Evolutionary conservation across 495 filamentous ascomycete species (phyloP), one percentile per base, ranked within the genome.

Genomic region (Penicillium angulare): DNA sequence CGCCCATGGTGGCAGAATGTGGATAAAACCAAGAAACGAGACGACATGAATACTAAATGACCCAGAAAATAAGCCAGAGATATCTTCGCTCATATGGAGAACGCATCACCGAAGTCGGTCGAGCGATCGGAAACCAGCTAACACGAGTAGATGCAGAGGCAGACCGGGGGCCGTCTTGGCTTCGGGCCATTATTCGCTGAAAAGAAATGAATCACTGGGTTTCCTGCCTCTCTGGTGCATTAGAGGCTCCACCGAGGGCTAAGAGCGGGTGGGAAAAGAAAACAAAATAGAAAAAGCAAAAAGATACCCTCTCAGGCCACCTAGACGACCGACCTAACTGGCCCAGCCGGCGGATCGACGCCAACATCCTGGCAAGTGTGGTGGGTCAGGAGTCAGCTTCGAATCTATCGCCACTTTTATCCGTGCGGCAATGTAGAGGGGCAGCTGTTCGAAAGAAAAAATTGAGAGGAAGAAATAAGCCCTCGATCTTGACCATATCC

Each of bases 91-190:
- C 8, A 43, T 20, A 20, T 35, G 20, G 49, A 13, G 8, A 8
- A 44, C 39, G 21, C n/a, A 36, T 29, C 22, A 33, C 49, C 49
- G 49, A 51, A 51, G 40, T 51, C 49, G 49, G 49, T 43, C 31
- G 29, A 34, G 18, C 16, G 9, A 29, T 18, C 36, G 36, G 36
- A 39, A 39, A 39, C 18, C 7, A 20, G 7, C 46, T 39, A 39
- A 13, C 34, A 49, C 46, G 46, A 35, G 46, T 34, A 27, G 22
- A n/a, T n/a, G n/a, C n/a, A n/a, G n/a, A 47, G 18, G 23, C 31
- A 32, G 46, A 38, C 46, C 26, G 46, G 46, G 46, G 46, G 36
- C 34, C 38, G 9, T 49, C 38, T 49, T 29, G 44, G 33, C 46
- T 15, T 32, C 40, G 23, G 13, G 29, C 23, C 13, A 9, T 49